Evolutionary conservation across 148 eudicot genomes (phyloP), one percentile per base, ranked within the genome.

Genomic region (Chenopodium formosanum): DNA sequence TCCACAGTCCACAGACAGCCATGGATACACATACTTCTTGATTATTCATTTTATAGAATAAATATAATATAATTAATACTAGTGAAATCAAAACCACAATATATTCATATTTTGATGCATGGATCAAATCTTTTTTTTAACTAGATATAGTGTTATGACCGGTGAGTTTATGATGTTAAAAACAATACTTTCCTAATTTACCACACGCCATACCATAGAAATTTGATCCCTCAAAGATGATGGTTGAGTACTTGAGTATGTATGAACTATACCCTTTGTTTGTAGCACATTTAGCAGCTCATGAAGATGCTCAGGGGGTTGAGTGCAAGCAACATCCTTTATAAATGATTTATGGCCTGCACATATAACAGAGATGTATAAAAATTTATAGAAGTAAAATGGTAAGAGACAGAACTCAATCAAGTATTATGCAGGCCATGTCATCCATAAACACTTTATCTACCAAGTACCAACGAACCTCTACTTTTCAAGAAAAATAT

Each of bases 271-370:
- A 95, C 99, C 99, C 92, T 89, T 95, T 58, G 89, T 89, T 84
- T 91, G 91, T 80, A 95, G 92, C 82, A 95, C 86, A 85, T 88
- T 90, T 78, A 95, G 78, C 86, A 95, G 90, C 17, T 91, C 92
- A 84, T 89, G 93, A 86, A 95, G 89, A 85, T 93, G 91, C 90
- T 91, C 90, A 3, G 99, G 99, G 14, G 99, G 93, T 82, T 91
- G 87, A 81, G 94, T 84, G 44, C 87, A 89, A 78, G 99, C 99
- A 44, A 94, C 88, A 64, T 92, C 95, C 85, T 93, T 94, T 52
- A 95, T 88, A 79, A 92, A 95, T 58, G 95, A 89, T 72, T 89
- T 85, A 62, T 95, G 99, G 84, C 89, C 97, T 93, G 91, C 89
- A 85, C 84, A 63, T 37, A 47, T 46, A 7, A 73, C 27, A 63